Percentiles rank a stretch among this genome's conserved stretches.
Evolutionary conservation across 306 rosid species (phyloP).

Genomic region (Quercus engelmannii): DNA sequence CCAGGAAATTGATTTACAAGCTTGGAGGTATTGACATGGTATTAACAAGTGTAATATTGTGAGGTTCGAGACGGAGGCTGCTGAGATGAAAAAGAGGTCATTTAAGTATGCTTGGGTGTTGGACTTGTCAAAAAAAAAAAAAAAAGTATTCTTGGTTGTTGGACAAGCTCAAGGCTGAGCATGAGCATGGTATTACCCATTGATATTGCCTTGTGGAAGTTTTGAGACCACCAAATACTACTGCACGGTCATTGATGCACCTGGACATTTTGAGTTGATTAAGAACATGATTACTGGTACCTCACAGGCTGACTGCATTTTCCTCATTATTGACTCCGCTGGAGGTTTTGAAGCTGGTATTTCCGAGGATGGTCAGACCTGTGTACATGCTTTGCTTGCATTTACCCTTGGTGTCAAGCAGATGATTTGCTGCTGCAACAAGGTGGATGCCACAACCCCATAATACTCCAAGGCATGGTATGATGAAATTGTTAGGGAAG

Average conservation of each 20-base stretch:
- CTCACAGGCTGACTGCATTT: slow-evolving; percentile 21
- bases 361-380: slow-evolving; percentile 32
- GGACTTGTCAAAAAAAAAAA: no score
- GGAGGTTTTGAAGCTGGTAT: slow-evolving; percentile 40
- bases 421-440: neutral
- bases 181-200: no score
- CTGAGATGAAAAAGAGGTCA: slow-evolving; percentile 44
- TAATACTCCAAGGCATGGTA: slow-evolving; percentile 36
- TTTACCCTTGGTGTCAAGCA: slow-evolving; percentile 27
- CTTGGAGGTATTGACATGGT: slow-evolving; percentile 19
- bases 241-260: no score
- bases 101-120: slow-evolving; percentile 36
- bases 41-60: slow-evolving; percentile 38
- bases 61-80: slow-evolving; percentile 39
- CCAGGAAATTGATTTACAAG: slow-evolving; percentile 37
- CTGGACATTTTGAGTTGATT: no score
- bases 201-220: no score
- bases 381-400: slow-evolving; percentile 35
- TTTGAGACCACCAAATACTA: no score
- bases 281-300: no score
- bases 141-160: neutral
- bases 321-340: slow-evolving; percentile 33
- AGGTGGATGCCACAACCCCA: slow-evolving; percentile 39
- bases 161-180: slow-evolving; percentile 34
- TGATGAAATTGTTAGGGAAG: slow-evolving; percentile 34